Conservation (phyloP, 257 asterid species). For the Lycium ferocissimum region DNA sequence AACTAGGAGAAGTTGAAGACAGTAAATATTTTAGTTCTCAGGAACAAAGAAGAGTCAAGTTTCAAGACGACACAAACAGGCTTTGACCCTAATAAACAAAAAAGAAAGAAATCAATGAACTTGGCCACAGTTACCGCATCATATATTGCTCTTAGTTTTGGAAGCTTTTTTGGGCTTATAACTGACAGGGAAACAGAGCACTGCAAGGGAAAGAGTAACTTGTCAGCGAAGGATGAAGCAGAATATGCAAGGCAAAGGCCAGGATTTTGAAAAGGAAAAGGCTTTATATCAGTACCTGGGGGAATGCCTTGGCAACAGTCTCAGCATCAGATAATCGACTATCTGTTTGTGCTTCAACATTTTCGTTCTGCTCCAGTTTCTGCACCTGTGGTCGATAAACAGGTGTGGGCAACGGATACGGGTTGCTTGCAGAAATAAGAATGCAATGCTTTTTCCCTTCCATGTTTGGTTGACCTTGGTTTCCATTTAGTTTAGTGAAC, state of each 20-base stretch:
- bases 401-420: slow-evolving; percentile 86
- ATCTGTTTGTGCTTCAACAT: slow-evolving; percentile 64
- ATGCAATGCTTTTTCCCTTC: slow-evolving; percentile 88
- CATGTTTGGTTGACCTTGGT: slow-evolving; percentile 63
- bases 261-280: slow-evolving; percentile 9
- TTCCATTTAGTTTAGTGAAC: slow-evolving; percentile 65
- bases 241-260: slow-evolving; percentile 2
- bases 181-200: slow-evolving; percentile 83
- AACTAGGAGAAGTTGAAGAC: slow-evolving; percentile 21
- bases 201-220: slow-evolving; percentile 56
- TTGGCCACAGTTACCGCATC: slow-evolving; percentile 62
- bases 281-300: slow-evolving; percentile 62
- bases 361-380: slow-evolving; percentile 65
- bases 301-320: slow-evolving; percentile 77
- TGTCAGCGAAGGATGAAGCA: slow-evolving; percentile 22
- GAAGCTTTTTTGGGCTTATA: slow-evolving; percentile 93
- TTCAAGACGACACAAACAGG: slow-evolving; percentile 10
- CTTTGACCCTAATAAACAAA: slow-evolving; percentile 16
- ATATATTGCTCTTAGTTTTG: slow-evolving; percentile 80
- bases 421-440: slow-evolving; percentile 94
- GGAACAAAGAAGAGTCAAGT: slow-evolving; percentile 8
- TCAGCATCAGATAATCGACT: slow-evolving; percentile 79
- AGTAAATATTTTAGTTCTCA: background rate
- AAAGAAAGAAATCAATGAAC: slow-evolving; percentile 16
- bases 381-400: slow-evolving; percentile 73